These are phyloP conservation scores for Schizochytrium sp. DNA, from an alignment of 108 stramenopile species.

Conservation along the genomic window DNA sequence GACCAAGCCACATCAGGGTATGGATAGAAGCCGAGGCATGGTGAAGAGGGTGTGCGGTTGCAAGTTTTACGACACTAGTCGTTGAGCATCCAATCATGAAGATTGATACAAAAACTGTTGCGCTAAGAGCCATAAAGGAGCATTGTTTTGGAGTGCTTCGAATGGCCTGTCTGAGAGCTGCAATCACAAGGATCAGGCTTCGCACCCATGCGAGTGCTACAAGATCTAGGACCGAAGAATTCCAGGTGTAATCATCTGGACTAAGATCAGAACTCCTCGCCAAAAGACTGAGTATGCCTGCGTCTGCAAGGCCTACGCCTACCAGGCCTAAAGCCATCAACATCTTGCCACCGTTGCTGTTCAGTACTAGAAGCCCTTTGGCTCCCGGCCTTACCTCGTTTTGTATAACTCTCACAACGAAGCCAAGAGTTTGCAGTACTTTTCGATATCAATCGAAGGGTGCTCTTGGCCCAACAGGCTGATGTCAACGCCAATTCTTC, in stretches of 20 bases:
- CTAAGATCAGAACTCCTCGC: neutral
- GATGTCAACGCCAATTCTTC: too few relatives aligned
- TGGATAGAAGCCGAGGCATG: neutral
- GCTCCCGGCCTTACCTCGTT: too few relatives aligned
- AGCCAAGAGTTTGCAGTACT: too few relatives aligned
- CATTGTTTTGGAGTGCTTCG: neutral
- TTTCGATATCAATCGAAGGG: too few relatives aligned
- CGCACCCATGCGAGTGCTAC: conserved; percentile 25
- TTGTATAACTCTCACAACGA: too few relatives aligned
- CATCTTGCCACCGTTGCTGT: too few relatives aligned
- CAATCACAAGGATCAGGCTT: neutral
- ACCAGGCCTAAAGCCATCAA: conserved; percentile 1
- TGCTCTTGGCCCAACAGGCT: too few relatives aligned
- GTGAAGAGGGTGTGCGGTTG: conserved; percentile 26
- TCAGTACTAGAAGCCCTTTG: too few relatives aligned
- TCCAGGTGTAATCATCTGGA: conserved; percentile 44
- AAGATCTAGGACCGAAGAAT: conserved; percentile 28
- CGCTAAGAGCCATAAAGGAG: neutral
- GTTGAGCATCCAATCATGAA: neutral
- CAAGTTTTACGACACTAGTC: conserved; percentile 40
- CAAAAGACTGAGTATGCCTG: neutral
- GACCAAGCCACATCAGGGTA: neutral
- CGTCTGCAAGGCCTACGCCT: neutral
- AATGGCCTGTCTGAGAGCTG: neutral
- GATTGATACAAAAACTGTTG: neutral